These are phyloP conservation scores for Monocercomonoides exilis DNA, from an alignment of 78 protist genomes.

Conservation along the genomic window DNA sequence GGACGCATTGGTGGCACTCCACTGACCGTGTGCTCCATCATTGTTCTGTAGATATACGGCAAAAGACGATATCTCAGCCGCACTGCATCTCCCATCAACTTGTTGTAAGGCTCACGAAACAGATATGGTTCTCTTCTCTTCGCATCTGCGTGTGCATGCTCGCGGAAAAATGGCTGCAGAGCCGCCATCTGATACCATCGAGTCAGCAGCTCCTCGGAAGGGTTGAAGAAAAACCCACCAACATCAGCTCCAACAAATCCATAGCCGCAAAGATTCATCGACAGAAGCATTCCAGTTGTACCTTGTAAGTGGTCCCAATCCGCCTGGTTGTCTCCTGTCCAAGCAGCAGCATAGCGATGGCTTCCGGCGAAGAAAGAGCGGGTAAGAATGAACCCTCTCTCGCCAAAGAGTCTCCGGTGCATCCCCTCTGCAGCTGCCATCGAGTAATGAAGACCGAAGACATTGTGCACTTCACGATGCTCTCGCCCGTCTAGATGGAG, in stretches of 20 bases:
- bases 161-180: conserved; percentile 94
- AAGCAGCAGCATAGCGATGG: conserved; percentile 87
- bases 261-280: conserved; percentile 71
- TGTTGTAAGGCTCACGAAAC: conserved; percentile 59
- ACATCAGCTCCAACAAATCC: conserved; percentile 86
- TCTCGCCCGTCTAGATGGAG: conserved; percentile 56
- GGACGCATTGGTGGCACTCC: conserved; percentile 73
- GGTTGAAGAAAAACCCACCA: conserved; percentile 95
- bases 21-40: conserved; percentile 39
- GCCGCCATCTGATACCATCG: conserved; percentile 92
- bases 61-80: conserved; percentile 68
- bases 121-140: conserved; percentile 90
- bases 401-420: not conserved
- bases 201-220: conserved; percentile 75
- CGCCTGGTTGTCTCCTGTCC: conserved; percentile 98
- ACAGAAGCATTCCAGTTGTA: conserved; percentile 73
- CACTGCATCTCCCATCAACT: conserved; percentile 48
- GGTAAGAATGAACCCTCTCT: conserved; percentile 87
- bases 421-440: conserved; percentile 28
- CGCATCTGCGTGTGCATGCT: conserved; percentile 89
- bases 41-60: conserved; percentile 72
- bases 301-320: conserved; percentile 75
- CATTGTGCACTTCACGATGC: conserved; percentile 92
- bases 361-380: conserved; percentile 92
- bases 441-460: conserved; percentile 71